Conservation (phyloP, 2,329 filamentous ascomycete genomes). For the Colletotrichum somersetense region DNA sequence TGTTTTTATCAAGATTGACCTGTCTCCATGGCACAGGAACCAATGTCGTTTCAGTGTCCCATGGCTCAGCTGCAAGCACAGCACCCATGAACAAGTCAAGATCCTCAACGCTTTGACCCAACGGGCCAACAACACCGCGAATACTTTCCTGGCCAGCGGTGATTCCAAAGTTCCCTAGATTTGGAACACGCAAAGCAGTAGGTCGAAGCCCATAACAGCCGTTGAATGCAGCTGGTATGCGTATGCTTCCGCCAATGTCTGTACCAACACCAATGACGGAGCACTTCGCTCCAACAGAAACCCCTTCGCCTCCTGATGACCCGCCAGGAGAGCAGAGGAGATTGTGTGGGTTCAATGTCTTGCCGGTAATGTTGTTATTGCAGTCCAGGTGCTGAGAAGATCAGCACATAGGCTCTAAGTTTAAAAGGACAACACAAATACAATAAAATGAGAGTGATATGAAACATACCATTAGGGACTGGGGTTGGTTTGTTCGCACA, state of each 20-base stretch:
- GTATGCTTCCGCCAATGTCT: constrained; percentile 70
- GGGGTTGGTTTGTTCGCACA: constrained; percentile 68
- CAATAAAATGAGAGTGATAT: constrained; percentile 57
- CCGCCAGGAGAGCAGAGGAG: constrained; percentile 71
- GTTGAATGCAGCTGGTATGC: constrained; percentile 66
- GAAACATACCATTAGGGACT: constrained; percentile 77
- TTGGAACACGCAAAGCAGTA: constrained; percentile 71
- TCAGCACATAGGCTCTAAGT: not conserved
- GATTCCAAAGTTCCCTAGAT: constrained; percentile 63
- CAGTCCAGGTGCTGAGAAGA: constrained; percentile 15
- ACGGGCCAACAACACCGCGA: constrained; percentile 72
- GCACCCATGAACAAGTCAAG: constrained; percentile 66
- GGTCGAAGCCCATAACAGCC: constrained; percentile 69
- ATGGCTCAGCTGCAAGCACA: constrained; percentile 65
- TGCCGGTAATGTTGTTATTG: constrained; percentile 71
- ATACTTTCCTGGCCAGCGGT: constrained; percentile 76
- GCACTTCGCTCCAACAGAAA: constrained; percentile 70
- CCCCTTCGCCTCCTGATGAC: constrained; percentile 75
- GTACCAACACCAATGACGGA: constrained; percentile 72
- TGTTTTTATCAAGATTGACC: constrained; percentile 49
- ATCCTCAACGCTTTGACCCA: constrained; percentile 68
- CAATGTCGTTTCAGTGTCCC: constrained; percentile 68
- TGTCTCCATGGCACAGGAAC: constrained; percentile 69
- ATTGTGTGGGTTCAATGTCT: constrained; percentile 72
- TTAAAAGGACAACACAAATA: not conserved